Percentiles rank a stretch among this genome's conserved stretches.
These are phyloP conservation scores for Euphorbia peplus DNA, from an alignment of 345 rosid genomes.

Conservation along the genomic window DNA sequence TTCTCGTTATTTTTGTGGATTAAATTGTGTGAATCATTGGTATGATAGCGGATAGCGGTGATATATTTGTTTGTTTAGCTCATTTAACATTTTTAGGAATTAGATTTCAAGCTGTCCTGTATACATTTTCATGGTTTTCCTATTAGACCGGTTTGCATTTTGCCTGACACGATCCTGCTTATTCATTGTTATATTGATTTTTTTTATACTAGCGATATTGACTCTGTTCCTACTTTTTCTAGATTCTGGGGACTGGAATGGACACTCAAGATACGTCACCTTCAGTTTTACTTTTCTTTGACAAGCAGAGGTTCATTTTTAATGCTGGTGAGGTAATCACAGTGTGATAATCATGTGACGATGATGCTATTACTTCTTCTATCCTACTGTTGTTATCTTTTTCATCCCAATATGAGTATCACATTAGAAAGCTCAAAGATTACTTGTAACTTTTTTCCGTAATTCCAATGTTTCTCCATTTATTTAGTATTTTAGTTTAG, in stretches of 20 bases:
- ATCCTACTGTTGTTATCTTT: not conserved
- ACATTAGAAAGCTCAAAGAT: not conserved
- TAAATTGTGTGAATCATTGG: too few relatives aligned
- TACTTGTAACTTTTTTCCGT: not conserved
- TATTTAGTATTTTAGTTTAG: not conserved
- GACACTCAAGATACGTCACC: constrained; percentile 96
- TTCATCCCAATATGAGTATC: not conserved
- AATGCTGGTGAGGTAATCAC: constrained; percentile 87
- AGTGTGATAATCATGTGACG: not conserved
- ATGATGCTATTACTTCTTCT: not conserved
- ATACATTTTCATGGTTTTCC: not conserved
- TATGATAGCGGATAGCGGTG: too few relatives aligned
- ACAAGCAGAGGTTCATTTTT: constrained; percentile 84
- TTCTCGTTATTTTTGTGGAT: too few relatives aligned
- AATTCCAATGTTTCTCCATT: not conserved
- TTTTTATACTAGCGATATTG: constrained; percentile 1
- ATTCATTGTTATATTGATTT: not conserved
- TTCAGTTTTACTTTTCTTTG: constrained; percentile 88
- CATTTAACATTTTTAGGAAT: too few relatives aligned
- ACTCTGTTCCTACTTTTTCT: constrained; percentile 3
- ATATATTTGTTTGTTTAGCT: too few relatives aligned
- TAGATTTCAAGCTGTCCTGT: not conserved
- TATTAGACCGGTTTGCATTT: not conserved
- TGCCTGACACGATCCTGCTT: not conserved
- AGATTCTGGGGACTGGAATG: constrained; percentile 97